Percentiles rank a stretch among this genome's conserved stretches.
phyloP scores from a whole-genome alignment of 2,329 filamentous ascomycete genomes.

The Arthrocladium fulminans region DNA sequence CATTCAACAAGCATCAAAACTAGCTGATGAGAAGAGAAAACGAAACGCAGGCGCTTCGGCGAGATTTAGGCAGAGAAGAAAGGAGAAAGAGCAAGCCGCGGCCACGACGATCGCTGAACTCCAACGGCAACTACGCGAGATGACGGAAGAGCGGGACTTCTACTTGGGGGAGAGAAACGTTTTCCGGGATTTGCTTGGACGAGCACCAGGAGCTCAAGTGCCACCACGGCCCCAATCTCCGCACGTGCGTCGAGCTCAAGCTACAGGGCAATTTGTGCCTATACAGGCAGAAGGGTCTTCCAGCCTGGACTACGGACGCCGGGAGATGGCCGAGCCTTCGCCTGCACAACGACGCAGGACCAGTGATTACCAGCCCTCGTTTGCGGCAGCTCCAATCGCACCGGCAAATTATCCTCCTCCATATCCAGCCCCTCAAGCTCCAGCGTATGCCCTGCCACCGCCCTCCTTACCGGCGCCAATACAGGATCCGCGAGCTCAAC shows the following conservation, averaged over 20 bases:
- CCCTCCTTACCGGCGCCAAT: constrained; percentile 12
- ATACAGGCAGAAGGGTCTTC: constrained; percentile 9
- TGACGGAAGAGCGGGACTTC: constrained; percentile 61
- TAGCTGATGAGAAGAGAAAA: constrained; percentile 76
- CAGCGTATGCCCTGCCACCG: constrained; percentile 12
- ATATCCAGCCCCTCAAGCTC: background rate
- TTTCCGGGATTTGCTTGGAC: constrained; percentile 56
- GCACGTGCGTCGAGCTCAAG: constrained; percentile 10
- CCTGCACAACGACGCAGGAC: constrained; percentile 20
- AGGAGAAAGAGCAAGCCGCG: constrained; percentile 70
- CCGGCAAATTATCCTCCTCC: constrained; percentile 6
- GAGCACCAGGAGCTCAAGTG: constrained; percentile 26
- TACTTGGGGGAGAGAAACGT: constrained; percentile 66
- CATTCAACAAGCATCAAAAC: constrained; percentile 69
- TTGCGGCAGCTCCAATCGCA: constrained; percentile 4
- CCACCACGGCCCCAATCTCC: constrained; percentile 22
- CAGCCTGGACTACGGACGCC: constrained; percentile 15
- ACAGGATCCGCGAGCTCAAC: constrained; percentile 12
- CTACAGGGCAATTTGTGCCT: background rate
- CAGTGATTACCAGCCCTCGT: constrained; percentile 19
- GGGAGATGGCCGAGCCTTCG: constrained; percentile 14
- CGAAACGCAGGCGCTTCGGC: constrained; percentile 80
- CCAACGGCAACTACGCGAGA: constrained; percentile 59
- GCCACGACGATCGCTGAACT: constrained; percentile 60
- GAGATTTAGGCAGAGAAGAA: constrained; percentile 69